phyloP scores from a whole-genome alignment of 495 filamentous ascomycete species.

The Penicillium angulare region DNA sequence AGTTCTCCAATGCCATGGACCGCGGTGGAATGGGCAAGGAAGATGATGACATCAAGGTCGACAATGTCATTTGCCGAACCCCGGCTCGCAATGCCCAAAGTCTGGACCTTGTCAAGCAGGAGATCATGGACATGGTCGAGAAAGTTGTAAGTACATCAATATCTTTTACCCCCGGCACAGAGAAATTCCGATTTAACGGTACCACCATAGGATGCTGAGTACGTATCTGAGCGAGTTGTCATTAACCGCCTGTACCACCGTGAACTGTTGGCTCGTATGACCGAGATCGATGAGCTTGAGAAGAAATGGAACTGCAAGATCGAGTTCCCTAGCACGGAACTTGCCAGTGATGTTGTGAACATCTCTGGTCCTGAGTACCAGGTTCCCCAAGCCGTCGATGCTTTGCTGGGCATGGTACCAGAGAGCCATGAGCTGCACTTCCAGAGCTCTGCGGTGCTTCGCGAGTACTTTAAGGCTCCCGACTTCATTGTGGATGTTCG shows the following conservation, averaged over 20 bases:
- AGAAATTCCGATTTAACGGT: conserved; percentile 6
- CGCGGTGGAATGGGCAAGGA: conserved; percentile 90
- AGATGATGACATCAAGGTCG: conserved; percentile 95
- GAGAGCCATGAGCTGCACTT: conserved; percentile 90
- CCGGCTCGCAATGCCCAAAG: conserved; percentile 96
- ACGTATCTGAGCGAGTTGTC: conserved; percentile 85
- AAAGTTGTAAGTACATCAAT: conserved; percentile 62
- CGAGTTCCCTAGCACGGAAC: conserved; percentile 93
- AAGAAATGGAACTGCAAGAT: conserved; percentile 99
- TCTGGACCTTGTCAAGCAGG: conserved; percentile 93
- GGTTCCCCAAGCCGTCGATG: conserved; percentile 92
- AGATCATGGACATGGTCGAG: conserved; percentile 99
- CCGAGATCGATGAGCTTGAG: conserved; percentile 89
- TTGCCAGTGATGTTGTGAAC: conserved; percentile 92
- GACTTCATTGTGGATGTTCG: conserved; percentile 76
- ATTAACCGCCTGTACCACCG: conserved; percentile 96
- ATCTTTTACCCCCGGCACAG: neutral
- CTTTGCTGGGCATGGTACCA: conserved; percentile 94
- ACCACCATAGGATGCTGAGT: conserved; percentile 75
- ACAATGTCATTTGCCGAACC: conserved; percentile 98
- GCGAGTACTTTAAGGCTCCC: conserved; percentile 72
- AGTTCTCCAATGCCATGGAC: conserved; percentile 99
- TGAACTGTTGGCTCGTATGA: conserved; percentile 80
- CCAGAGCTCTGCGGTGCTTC: conserved; percentile 69
- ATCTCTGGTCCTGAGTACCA: conserved; percentile 97